phyloP scores from a whole-genome alignment of 2,329 filamentous ascomycete genomes.

The Fusarium aywerte region DNA sequence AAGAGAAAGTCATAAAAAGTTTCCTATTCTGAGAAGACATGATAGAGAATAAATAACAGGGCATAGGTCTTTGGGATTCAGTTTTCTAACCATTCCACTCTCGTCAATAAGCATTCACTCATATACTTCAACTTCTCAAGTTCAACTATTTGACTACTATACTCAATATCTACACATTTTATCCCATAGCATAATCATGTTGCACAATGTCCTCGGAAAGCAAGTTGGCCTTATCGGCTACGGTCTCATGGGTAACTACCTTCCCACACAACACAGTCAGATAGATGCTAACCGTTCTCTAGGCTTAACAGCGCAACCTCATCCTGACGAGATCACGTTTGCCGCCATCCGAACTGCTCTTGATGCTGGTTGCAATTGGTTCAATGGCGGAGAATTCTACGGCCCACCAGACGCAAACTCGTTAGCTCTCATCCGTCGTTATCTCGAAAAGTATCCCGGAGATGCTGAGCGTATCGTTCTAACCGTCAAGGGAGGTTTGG shows the following conservation, averaged over 20 bases:
- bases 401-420: conserved; percentile 64
- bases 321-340: conserved; percentile 55
- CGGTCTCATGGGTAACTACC: conserved; percentile 43
- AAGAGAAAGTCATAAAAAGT: neutral
- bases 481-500: conserved; percentile 67
- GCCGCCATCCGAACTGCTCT: conserved; percentile 65
- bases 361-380: conserved; percentile 54
- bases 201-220: conserved; percentile 39
- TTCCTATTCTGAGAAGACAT: neutral
- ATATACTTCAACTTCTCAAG: neutral
- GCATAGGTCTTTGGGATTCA: neutral
- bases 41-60: conserved; percentile 16
- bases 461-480: conserved; percentile 69
- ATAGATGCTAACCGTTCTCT: conserved; percentile 7
- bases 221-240: conserved; percentile 42
- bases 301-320: conserved; percentile 38
- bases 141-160: neutral
- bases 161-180: neutral
- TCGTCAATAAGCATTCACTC: neutral
- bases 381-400: conserved; percentile 72
- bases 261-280: conserved; percentile 34
- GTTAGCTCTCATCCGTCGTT: conserved; percentile 66
- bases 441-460: conserved; percentile 69
- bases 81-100: neutral
- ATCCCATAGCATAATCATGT: conserved; percentile 30